Conservation (phyloP, 169 alveolate species). For the Cryptosporidium baileyi region DNA sequence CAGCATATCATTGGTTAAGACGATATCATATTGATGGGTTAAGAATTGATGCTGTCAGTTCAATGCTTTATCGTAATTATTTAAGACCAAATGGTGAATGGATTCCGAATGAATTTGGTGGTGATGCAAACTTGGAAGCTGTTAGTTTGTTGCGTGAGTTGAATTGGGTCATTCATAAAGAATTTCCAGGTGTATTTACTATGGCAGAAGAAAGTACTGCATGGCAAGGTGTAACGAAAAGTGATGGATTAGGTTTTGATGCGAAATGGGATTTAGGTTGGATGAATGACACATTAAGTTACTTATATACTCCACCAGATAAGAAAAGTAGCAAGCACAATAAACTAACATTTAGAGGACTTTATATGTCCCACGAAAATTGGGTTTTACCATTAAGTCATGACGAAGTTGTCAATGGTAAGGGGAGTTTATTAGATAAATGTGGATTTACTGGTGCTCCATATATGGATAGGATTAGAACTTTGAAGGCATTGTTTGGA, state of each 20-base stretch:
- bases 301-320: constrained; percentile 74
- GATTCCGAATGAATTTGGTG: constrained; percentile 80
- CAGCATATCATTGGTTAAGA: constrained; percentile 81
- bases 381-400: constrained; percentile 78
- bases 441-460: constrained; percentile 79
- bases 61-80: constrained; percentile 77
- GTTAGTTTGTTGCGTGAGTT: constrained; percentile 76
- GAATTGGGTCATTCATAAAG: constrained; percentile 80
- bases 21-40: constrained; percentile 79
- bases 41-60: constrained; percentile 78
- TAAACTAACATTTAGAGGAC: constrained; percentile 79
- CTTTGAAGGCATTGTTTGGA: constrained; percentile 76
- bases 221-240: constrained; percentile 78
- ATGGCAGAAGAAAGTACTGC: constrained; percentile 80
- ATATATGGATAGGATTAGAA: constrained; percentile 75
- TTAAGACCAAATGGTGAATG: constrained; percentile 74
- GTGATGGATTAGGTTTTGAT: constrained; percentile 78
- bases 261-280: constrained; percentile 81
- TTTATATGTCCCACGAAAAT: constrained; percentile 78
- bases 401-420: constrained; percentile 80
- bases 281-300: constrained; percentile 79
- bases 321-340: constrained; percentile 73
- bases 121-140: constrained; percentile 79
- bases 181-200: constrained; percentile 78
- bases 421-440: constrained; percentile 77